Base-by-base conservation (phyloP, 2,329 filamentous ascomycete genomes). In the Orbilia javanica region DNA sequence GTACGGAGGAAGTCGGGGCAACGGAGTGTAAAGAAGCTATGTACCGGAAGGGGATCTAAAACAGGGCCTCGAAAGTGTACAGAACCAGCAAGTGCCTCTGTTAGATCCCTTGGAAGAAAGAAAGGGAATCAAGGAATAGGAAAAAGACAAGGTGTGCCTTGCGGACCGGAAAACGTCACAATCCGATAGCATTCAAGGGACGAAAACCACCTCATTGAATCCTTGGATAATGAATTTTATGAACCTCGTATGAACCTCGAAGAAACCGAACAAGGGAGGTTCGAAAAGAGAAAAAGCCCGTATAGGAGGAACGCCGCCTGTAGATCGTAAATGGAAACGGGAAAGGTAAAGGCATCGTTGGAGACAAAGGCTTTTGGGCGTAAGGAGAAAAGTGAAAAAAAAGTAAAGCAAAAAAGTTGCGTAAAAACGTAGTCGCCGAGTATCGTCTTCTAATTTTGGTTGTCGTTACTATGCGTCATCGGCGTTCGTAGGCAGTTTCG, bases 291-390 rank as follows among this genome's bases (percentile, higher is more conserved):
- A 39, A 66, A 11, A 71, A 52, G 60, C 65, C 57, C 66, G 60
- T 66, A 67, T 66, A 71, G 39, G 65, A 70, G 72, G 73, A 77
- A 77, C 73, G 73, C 73, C 73, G 52, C 66, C 62, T 70, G 73
- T 77, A 71, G 50, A 77, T 77, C 66, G 48, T 71, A 55, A 50
- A 29, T 20, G 39, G 57, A 62, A 53, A 70, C 29, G 20, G 48
- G 29, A 62, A 50, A 65, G 64, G 34, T 29, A 55, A 69, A 60
- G 46, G 34, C 39, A 66, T 66, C 63, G 42, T 57, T 22, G 66
- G 36, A 25, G 31, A 57, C 20, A 50, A 39, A 39, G 20, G 46
- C 53, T 68, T 76, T 69, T 65, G 36, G 44, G 29, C 44, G 50
- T 46, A 55, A 68, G 25, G 50, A 42, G 34, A n/a, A 60, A 39